A percentile compares a stretch with the other conserved stretches of the same genome.
These are phyloP conservation scores for Colletotrichum falcatum DNA, from an alignment of 2,329 filamentous ascomycete species.

Conservation along the genomic window DNA sequence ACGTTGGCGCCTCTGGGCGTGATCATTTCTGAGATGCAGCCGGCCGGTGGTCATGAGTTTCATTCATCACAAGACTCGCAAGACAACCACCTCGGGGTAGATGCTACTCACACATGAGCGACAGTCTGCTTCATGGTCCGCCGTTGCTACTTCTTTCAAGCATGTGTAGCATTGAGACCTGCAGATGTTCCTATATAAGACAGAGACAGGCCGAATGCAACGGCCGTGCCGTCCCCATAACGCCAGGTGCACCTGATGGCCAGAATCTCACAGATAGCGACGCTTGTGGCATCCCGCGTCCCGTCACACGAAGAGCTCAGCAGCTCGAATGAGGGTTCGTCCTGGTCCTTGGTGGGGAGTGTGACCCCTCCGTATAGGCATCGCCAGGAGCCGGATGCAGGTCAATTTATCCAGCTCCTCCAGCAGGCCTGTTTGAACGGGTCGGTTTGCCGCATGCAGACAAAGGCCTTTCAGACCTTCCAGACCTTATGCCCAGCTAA, in stretches of 20 bases:
- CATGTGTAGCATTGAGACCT: slow-evolving; percentile 21
- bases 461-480: slow-evolving; percentile 31
- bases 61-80: slow-evolving; percentile 23
- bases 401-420: slow-evolving; percentile 31
- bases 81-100: slow-evolving; percentile 12
- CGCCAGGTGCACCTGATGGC: slow-evolving; percentile 10
- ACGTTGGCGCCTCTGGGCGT: slow-evolving; percentile 1
- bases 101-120: slow-evolving; percentile 2
- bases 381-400: slow-evolving; percentile 31
- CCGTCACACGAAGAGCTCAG: slow-evolving; percentile 18
- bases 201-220: slow-evolving; percentile 4
- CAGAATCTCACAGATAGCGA: slow-evolving; percentile 20
- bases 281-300: slow-evolving; percentile 9
- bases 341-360: slow-evolving; percentile 6
- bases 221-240: background rate
- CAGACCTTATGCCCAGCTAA: slow-evolving; percentile 20
- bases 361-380: slow-evolving; percentile 30
- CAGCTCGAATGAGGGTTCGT: slow-evolving; percentile 11
- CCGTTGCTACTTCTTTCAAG: slow-evolving; percentile 14
- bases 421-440: slow-evolving; percentile 19
- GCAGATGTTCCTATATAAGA: background rate
- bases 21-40: slow-evolving; percentile 3
- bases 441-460: slow-evolving; percentile 32
- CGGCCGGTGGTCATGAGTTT: slow-evolving; percentile 9
- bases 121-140: slow-evolving; percentile 17